Conservation (phyloP, 768 basidiomycete species). For the Suillus spraguei region DNA sequence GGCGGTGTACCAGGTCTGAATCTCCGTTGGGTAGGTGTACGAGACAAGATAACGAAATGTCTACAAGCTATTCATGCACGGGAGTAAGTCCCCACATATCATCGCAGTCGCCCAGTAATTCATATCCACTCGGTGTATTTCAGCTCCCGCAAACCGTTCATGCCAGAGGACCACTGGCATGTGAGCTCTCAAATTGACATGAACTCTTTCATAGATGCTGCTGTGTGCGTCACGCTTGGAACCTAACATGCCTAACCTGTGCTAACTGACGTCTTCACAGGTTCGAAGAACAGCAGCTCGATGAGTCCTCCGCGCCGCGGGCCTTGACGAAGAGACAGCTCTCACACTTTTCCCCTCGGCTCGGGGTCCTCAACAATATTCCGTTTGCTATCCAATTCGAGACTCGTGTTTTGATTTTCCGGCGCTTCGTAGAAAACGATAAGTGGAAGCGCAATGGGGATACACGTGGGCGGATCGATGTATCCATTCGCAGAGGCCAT, state of each 20-base stretch:
- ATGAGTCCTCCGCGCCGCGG: conserved; percentile 28
- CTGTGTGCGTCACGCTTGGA: conserved; percentile 54
- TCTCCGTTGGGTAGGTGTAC: conserved; percentile 63
- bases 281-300: conserved; percentile 64
- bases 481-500: conserved; percentile 55
- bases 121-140: conserved; percentile 10
- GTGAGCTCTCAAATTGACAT: conserved; percentile 62
- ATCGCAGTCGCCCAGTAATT: not conserved
- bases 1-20: conserved; percentile 43
- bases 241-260: not conserved
- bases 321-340: conserved; percentile 69
- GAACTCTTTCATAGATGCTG: conserved; percentile 81
- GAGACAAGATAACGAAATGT: conserved; percentile 78
- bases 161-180: conserved; percentile 85
- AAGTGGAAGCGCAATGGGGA: conserved; percentile 26
- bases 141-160: conserved; percentile 85
- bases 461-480: conserved; percentile 26
- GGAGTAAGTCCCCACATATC: conserved; percentile 60
- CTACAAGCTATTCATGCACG: conserved; percentile 82
- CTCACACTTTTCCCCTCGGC: conserved; percentile 59
- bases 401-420: conserved; percentile 87
- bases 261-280: conserved; percentile 34
- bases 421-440: conserved; percentile 79
- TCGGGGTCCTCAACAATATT: conserved; percentile 92
- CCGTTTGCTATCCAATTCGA: conserved; percentile 96